These are phyloP conservation scores for Carex myosuroides DNA, from an alignment of 176 grass and related monocot species.

Conservation along the genomic window DNA sequence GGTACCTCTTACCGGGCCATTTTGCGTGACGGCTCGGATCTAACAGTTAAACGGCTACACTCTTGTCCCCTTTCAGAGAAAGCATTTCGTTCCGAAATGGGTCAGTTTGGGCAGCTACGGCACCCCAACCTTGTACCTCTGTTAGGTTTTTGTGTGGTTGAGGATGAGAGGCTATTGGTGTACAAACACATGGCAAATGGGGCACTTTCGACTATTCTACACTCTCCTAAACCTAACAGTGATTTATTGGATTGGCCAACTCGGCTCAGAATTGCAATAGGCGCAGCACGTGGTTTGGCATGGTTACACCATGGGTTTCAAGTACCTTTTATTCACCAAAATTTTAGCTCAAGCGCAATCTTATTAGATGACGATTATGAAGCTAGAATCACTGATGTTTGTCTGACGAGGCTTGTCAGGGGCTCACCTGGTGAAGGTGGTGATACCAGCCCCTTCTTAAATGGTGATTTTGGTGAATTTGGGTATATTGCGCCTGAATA, in stretches of 20 bases:
- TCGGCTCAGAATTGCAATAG: conserved; percentile 65
- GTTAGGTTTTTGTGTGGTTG: conserved; percentile 87
- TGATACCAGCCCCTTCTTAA: conserved; percentile 70
- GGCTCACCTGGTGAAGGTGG: conserved; percentile 42
- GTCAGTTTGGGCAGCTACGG: conserved; percentile 62
- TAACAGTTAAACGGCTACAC: conserved; percentile 89
- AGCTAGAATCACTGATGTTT: conserved; percentile 85
- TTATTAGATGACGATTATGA: conserved; percentile 90
- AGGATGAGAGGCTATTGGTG: conserved; percentile 86
- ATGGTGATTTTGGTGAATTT: conserved; percentile 83
- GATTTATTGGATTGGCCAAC: conserved; percentile 55
- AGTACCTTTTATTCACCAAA: conserved; percentile 67
- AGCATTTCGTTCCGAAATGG: conserved; percentile 68
- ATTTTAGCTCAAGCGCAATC: conserved; percentile 69
- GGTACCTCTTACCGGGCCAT: conserved; percentile 79
- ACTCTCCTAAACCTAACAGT: conserved; percentile 12
- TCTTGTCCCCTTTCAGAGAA: conserved; percentile 89
- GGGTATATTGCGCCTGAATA: conserved; percentile 89
- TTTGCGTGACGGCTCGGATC: conserved; percentile 68
- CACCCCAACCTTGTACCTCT: conserved; percentile 94
- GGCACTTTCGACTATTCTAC: conserved; percentile 49
- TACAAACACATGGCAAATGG: conserved; percentile 93
- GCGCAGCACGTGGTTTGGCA: conserved; percentile 63
- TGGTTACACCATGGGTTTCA: conserved; percentile 98
- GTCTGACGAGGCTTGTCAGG: conserved; percentile 60